Evolutionary conservation across 2,329 filamentous ascomycete species (phyloP).

Genomic region (Neonectria coccinea): DNA sequence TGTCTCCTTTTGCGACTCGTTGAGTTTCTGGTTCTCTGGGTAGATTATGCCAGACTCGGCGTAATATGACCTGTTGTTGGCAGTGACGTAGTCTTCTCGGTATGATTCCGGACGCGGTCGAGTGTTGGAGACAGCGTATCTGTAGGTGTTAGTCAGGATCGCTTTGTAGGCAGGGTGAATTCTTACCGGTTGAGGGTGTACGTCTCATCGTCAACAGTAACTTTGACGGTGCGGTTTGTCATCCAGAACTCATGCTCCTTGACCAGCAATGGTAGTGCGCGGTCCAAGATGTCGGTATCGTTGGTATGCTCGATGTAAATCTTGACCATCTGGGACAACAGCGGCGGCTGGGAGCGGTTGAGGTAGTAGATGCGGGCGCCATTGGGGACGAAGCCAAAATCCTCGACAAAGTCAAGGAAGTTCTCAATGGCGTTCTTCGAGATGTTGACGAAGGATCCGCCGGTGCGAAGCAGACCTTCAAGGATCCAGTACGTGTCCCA

Average conservation of each 20-base stretch:
- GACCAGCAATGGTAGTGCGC: conserved; percentile 71
- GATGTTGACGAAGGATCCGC: conserved; percentile 72
- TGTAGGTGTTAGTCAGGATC: conserved; percentile 33
- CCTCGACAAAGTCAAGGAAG: conserved; percentile 74
- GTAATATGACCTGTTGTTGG: conserved; percentile 74
- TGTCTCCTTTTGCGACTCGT: conserved; percentile 61
- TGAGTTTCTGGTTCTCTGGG: conserved; percentile 62
- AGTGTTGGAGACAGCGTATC: conserved; percentile 72
- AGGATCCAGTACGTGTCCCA: conserved; percentile 79
- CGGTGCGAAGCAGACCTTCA: conserved; percentile 73
- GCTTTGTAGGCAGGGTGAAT: background rate
- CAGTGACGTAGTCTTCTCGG: conserved; percentile 73
- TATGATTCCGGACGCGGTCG: conserved; percentile 76
- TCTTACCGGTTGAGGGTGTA: conserved; percentile 68
- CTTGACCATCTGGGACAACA: conserved; percentile 75
- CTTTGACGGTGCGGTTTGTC: conserved; percentile 68
- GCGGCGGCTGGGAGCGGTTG: conserved; percentile 75
- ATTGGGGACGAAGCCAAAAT: conserved; percentile 75
- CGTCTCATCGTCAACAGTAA: conserved; percentile 59
- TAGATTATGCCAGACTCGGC: conserved; percentile 69
- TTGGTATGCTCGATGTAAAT: conserved; percentile 73
- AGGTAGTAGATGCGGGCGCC: conserved; percentile 76
- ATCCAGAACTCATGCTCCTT: conserved; percentile 74
- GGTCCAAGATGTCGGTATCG: conserved; percentile 69
- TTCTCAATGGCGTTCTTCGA: conserved; percentile 77